Conservation (phyloP, 495 filamentous ascomycete genomes). For the Glarea lozoyensis region DNA sequence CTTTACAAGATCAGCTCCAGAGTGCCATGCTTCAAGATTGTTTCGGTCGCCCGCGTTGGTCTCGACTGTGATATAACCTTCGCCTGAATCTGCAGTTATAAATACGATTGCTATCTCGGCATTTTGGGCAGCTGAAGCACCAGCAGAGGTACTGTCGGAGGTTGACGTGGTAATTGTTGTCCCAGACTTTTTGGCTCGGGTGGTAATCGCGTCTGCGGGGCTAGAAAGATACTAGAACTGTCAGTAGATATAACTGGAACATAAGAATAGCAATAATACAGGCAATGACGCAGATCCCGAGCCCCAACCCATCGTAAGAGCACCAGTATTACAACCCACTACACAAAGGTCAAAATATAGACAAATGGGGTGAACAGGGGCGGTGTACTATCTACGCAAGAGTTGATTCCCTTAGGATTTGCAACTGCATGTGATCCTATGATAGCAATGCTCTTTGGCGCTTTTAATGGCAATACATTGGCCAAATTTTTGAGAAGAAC, state of each 20-base stretch:
- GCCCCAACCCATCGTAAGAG: slow-evolving; percentile 56
- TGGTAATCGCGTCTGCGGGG: slow-evolving; percentile 75
- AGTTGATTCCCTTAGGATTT: slow-evolving; percentile 74
- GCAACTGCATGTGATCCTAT: slow-evolving; percentile 74
- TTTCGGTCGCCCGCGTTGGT: slow-evolving; percentile 51
- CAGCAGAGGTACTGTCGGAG: slow-evolving; percentile 47
- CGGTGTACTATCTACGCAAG: slow-evolving; percentile 56
- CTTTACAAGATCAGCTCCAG: slow-evolving; percentile 44
- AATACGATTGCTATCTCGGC: slow-evolving; percentile 66
- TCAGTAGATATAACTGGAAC: slow-evolving; percentile 24
- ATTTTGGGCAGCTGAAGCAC: slow-evolving; percentile 55
- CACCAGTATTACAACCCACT: not conserved
- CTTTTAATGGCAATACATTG: slow-evolving; percentile 64
- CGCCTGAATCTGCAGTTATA: slow-evolving; percentile 75
- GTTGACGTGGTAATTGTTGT: slow-evolving; percentile 47
- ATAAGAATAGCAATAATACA: no score
- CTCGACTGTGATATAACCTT: slow-evolving; percentile 46
- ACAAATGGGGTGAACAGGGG: no score
- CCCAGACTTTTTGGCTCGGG: slow-evolving; percentile 53
- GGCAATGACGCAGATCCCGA: slow-evolving; percentile 55
- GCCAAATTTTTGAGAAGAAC: slow-evolving; percentile 79
- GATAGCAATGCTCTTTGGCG: slow-evolving; percentile 63
- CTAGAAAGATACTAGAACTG: slow-evolving; percentile 77
- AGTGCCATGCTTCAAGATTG: slow-evolving; percentile 80
- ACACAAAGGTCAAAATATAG: no score